These are phyloP conservation scores for Mycosarcoma maydis DNA, from an alignment of 1,284 basidiomycete species.

Conservation along the genomic window DNA sequence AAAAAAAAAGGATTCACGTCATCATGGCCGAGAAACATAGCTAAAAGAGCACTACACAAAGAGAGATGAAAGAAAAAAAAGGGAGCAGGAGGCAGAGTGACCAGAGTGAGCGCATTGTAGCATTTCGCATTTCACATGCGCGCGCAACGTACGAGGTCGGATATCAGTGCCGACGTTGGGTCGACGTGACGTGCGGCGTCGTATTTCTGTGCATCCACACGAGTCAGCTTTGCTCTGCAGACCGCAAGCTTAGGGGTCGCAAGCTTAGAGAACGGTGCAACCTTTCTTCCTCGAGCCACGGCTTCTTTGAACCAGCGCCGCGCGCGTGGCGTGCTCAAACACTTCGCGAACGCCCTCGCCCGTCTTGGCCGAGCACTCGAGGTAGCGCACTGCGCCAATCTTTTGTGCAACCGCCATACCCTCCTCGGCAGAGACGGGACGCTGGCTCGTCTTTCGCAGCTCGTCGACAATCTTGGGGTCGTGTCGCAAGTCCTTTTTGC, in stretches of 20 bases:
- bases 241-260: no score
- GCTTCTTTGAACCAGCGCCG: slow-evolving; percentile 74
- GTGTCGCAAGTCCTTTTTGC: slow-evolving; percentile 74
- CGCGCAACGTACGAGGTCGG: background rate
- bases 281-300: slow-evolving; percentile 68
- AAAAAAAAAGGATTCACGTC: background rate
- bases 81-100: background rate
- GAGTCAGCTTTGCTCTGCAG: background rate
- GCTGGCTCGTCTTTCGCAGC: slow-evolving; percentile 66
- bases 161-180: background rate
- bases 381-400: slow-evolving; percentile 86
- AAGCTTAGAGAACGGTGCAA: slow-evolving; percentile 73
- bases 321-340: slow-evolving; percentile 87
- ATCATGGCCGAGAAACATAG: no score
- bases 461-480: slow-evolving; percentile 67
- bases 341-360: slow-evolving; percentile 90
- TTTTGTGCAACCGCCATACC: slow-evolving; percentile 87
- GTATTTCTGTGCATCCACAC: background rate
- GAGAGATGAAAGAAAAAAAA: background rate
- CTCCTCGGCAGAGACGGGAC: slow-evolving; percentile 65
- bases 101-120: background rate
- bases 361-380: slow-evolving; percentile 88
- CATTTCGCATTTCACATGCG: background rate
- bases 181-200: background rate
- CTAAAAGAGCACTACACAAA: no score